Base-by-base conservation (phyloP, 768 basidiomycete species). In the Psilocybe cubensis region DNA sequence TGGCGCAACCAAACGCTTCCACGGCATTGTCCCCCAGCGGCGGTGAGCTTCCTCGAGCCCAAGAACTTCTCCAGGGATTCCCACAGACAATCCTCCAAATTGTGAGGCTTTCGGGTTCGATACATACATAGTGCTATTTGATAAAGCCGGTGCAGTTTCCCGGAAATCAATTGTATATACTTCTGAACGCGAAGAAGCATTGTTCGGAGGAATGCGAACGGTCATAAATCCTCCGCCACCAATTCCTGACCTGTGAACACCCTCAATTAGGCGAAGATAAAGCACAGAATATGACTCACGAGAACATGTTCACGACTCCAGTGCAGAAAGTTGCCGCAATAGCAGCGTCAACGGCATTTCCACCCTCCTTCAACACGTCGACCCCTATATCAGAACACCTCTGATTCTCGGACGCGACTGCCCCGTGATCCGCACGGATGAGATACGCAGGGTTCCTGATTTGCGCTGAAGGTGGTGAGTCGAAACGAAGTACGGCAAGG, bases 211-310 rank as follows among this genome's bases (percentile, higher is more conserved):
- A 14, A 94, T 74, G 20, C 94, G 87, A 28, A 96, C 81, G 24
- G 85, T 87, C 86, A 94, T 90, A 65, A 92, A 91, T 0, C 93
- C 93, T 17, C 92, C 93, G 2, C 90, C 92, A n/a, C 92, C 92
- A 44, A 94, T 88, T 3, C 90, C 91, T 10, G 91, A 89, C 9
- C 89, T 91, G 44, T 4, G 52, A 21, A 17, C 17, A 55, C 24
- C 48, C 56, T 55, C 25, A 49, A 11, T 62, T 57, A 38, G 12
- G 46, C n/a, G 20, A 28, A 18, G 14, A 4, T 44, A 38, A n/a
- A 12, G 20, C 20, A 31, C 41, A 17, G 33, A 59, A 63, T 7
- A 4, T 33, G 4, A 68, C 66, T 40, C 43, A 94, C 81, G 92
- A 92, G 70, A 95, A 97, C 87, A 93, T 93, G 70, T 94, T 95